Conservation (phyloP, 139 green algal genomes). For the Chlamydomonas sp. region DNA sequence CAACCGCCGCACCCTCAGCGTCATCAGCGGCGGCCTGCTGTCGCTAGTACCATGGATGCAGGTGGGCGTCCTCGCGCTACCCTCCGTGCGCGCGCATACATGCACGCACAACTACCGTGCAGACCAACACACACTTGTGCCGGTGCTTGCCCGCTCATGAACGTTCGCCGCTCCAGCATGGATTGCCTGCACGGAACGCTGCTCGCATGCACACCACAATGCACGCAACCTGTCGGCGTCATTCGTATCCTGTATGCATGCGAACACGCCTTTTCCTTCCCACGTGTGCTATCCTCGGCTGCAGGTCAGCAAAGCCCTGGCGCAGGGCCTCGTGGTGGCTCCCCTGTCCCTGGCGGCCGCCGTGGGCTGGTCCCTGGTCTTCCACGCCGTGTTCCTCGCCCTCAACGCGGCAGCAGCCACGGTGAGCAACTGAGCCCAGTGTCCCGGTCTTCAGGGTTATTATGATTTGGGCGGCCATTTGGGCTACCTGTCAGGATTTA, state of each 20-base stretch:
- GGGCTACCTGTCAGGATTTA: too few species aligned
- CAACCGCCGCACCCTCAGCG: conserved; percentile 10
- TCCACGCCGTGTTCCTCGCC: conserved; percentile 53
- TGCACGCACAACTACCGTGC: too few species aligned
- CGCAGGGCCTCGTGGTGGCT: conserved; percentile 25
- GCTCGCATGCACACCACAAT: too few species aligned
- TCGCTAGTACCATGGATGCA: conserved; percentile 85
- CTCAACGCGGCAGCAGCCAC: conserved; percentile 45
- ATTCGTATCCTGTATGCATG: background rate
- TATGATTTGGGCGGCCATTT: too few species aligned
- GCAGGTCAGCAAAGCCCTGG: conserved; percentile 52
- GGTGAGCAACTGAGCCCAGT: too few species aligned
- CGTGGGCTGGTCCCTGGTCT: conserved; percentile 32
- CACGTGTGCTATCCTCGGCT: background rate
- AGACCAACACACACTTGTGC: too few species aligned
- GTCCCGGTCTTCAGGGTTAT: too few species aligned
- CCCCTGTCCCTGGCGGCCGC: conserved; percentile 20
- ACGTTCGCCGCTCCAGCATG: too few species aligned
- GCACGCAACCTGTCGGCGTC: too few species aligned
- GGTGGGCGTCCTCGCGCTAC: conserved; percentile 28
- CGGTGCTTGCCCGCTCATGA: too few species aligned
- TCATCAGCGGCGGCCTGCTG: conserved; percentile 56
- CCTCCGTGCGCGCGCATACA: too few species aligned
- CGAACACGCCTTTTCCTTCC: background rate
- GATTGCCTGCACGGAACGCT: too few species aligned